Percentiles rank a stretch among this genome's conserved stretches.
phyloP scores from a whole-genome alignment of 2,329 filamentous ascomycete species.

The Fusarium tjaetaba region DNA sequence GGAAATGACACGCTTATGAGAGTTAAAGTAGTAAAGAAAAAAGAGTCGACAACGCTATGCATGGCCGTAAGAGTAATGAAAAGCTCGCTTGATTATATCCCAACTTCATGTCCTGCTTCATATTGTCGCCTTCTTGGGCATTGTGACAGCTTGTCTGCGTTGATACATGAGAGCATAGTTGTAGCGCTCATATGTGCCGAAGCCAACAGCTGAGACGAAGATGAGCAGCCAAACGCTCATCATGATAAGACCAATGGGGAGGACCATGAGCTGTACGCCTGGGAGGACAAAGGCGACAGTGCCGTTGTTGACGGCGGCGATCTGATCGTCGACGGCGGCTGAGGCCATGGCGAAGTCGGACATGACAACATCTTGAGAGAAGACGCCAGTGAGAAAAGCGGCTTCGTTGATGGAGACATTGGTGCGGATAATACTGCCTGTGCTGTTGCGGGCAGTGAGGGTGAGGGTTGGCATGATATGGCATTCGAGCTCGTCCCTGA shows the following conservation, averaged over 20 bases:
- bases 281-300: constrained; percentile 74
- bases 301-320: constrained; percentile 58
- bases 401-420: constrained; percentile 76
- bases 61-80: constrained; percentile 28
- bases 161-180: constrained; percentile 72
- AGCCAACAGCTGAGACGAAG: constrained; percentile 66
- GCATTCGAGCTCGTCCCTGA: constrained; percentile 67
- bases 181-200: constrained; percentile 73
- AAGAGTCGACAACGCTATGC: constrained; percentile 33
- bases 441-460: constrained; percentile 65
- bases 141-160: constrained; percentile 45
- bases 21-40: constrained; percentile 22
- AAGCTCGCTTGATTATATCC: constrained; percentile 20
- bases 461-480: constrained; percentile 75
- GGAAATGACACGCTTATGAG: constrained; percentile 33
- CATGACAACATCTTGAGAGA: constrained; percentile 66
- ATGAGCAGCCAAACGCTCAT: constrained; percentile 69
- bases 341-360: constrained; percentile 61
- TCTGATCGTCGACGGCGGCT: constrained; percentile 59
- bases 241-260: constrained; percentile 76
- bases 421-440: constrained; percentile 65
- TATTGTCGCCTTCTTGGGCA: constrained; percentile 31
- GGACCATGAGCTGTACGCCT: constrained; percentile 73
- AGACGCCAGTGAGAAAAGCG: constrained; percentile 76
- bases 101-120: background rate